Conservation (phyloP, 177 flowering plant genomes). For the Telopea speciosissima region DNA sequence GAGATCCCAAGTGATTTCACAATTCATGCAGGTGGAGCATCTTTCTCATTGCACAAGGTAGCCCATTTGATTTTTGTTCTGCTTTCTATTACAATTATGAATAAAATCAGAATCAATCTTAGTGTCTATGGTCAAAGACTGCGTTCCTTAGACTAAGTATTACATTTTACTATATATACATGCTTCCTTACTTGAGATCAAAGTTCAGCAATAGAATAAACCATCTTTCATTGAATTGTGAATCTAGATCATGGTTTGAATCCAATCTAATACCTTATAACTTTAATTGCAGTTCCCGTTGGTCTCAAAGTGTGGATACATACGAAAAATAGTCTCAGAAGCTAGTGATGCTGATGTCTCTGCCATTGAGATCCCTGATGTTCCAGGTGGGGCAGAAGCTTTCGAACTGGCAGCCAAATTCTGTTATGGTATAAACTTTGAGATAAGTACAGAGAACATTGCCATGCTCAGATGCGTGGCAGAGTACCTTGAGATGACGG, state of each 20-base stretch:
- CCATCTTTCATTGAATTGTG: not conserved
- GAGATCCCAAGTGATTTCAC: slow-evolving; percentile 83
- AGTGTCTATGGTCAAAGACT: not conserved
- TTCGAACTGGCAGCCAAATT: slow-evolving; percentile 87
- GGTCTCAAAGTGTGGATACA: slow-evolving; percentile 82
- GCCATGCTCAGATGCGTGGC: slow-evolving; percentile 77
- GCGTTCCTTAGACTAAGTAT: not conserved
- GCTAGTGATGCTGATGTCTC: slow-evolving; percentile 50
- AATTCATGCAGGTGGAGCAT: slow-evolving; percentile 49
- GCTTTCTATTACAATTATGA: not conserved
- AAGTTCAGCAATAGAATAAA: not conserved
- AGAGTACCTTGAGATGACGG: slow-evolving; percentile 91
- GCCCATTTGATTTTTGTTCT: not conserved
- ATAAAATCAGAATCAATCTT: not conserved
- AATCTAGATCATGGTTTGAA: not conserved
- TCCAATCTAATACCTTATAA: slow-evolving; percentile 6
- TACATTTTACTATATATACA: not conserved
- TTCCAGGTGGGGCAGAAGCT: slow-evolving; percentile 84
- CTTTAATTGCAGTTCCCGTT: slow-evolving; percentile 67
- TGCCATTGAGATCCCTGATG: slow-evolving; percentile 47
- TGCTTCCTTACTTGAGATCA: not conserved
- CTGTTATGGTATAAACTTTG: slow-evolving; percentile 92
- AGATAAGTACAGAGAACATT: slow-evolving; percentile 72
- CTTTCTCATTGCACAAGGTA: slow-evolving; percentile 88
- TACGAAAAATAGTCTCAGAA: slow-evolving; percentile 69